A percentile compares a stretch with the other conserved stretches of the same genome.
Evolutionary conservation across 164 flowering plant species (phyloP).

Genomic region (Warburgia ugandensis): DNA sequence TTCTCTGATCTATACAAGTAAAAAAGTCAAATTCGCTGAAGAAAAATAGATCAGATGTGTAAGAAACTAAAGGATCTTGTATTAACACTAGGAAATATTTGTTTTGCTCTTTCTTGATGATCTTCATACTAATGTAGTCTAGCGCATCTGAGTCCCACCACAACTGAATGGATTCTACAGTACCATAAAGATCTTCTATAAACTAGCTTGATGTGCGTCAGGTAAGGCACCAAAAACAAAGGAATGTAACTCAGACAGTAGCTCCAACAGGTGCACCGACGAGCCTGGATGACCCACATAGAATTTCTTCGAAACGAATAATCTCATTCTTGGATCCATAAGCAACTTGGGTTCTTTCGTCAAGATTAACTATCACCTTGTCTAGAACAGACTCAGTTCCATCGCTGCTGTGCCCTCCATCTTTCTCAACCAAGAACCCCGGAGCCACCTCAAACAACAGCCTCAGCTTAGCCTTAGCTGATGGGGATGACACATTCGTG

Average conservation of each 20-base stretch:
- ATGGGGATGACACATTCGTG: conserved; percentile 86
- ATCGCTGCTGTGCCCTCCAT: conserved; percentile 93
- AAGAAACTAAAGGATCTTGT: neutral
- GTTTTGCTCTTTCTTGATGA: neutral
- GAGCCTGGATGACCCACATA: conserved; percentile 83
- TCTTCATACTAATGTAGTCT: neutral
- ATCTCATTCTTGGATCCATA: conserved; percentile 95
- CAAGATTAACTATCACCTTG: conserved; percentile 56
- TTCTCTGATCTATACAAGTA: too few relatives aligned
- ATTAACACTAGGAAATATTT: neutral
- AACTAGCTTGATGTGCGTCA: neutral
- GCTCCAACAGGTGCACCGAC: conserved; percentile 76
- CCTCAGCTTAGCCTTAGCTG: conserved; percentile 90
- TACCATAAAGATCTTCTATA: neutral
- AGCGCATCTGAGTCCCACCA: neutral
- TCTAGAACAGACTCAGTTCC: conserved; percentile 77
- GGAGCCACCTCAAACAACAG: conserved; percentile 96
- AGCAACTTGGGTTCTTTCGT: conserved; percentile 93
- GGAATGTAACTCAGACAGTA: conserved; percentile 35
- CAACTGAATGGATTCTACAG: too few relatives aligned
- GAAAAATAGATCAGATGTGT: too few relatives aligned
- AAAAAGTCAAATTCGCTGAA: too few relatives aligned
- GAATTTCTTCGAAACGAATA: conserved; percentile 81
- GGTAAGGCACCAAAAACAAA: too few relatives aligned
- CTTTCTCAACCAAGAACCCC: conserved; percentile 80